These are phyloP conservation scores for Colletotrichum lindemuthianum DNA, from an alignment of 2,329 filamentous ascomycete genomes.

Conservation along the genomic window DNA sequence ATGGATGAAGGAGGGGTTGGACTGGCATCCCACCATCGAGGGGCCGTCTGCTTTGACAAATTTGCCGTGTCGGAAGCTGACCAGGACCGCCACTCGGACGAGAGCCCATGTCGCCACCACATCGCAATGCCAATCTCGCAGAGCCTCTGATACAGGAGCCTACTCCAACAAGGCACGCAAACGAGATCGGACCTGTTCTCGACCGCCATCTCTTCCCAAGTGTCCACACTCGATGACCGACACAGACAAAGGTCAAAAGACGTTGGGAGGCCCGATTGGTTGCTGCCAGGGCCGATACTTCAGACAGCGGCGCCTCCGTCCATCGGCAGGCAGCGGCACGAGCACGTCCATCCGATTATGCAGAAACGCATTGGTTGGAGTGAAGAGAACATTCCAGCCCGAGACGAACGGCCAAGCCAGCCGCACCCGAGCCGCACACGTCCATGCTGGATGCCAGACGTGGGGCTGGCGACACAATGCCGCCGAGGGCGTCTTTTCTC, in stretches of 20 bases:
- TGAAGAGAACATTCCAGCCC: constrained; percentile 29
- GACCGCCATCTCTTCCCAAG: neutral
- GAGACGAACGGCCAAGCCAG: constrained; percentile 10
- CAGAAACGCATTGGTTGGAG: neutral
- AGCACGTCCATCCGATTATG: constrained; percentile 23
- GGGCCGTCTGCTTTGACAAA: constrained; percentile 11
- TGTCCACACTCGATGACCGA: neutral
- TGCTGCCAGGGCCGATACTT: constrained; percentile 16
- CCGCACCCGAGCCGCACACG: constrained; percentile 10
- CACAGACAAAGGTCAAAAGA: constrained; percentile 4
- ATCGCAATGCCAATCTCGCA: constrained; percentile 8
- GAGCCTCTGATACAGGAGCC: constrained; percentile 27
- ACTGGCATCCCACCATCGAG: constrained; percentile 2
- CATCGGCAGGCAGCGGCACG: constrained; percentile 28
- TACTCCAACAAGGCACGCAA: constrained; percentile 4
- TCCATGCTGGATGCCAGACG: neutral
- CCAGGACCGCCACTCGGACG: constrained; percentile 22
- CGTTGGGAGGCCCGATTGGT: constrained; percentile 11
- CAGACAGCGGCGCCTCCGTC: constrained; percentile 13
- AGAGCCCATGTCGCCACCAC: constrained; percentile 6
- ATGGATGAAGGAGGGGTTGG: constrained; percentile 7
- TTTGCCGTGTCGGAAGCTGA: constrained; percentile 3
- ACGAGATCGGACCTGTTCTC: constrained; percentile 21
- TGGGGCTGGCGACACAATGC: constrained; percentile 20
- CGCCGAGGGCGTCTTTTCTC: constrained; percentile 4